A percentile compares a stretch with the other conserved stretches of the same genome.
These are phyloP conservation scores for Rhododendron henanense DNA, from an alignment of 148 eudicot species.

Conservation along the genomic window DNA sequence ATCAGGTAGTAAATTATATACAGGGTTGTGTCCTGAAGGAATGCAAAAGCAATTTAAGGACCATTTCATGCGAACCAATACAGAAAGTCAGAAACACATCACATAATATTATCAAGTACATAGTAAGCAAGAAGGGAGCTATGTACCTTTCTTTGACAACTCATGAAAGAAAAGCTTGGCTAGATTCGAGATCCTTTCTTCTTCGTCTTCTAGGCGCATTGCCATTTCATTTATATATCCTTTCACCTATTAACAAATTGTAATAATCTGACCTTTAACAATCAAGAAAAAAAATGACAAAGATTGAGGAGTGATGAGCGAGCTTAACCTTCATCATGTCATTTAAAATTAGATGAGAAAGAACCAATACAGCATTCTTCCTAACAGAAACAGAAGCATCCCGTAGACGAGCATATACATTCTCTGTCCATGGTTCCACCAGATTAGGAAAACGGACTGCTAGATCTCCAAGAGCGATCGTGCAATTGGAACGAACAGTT, in stretches of 20 bases:
- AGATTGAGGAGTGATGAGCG: not conserved
- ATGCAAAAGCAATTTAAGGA: constrained; percentile 11
- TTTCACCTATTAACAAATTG: constrained; percentile 57
- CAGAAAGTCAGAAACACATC: not conserved
- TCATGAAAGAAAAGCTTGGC: constrained; percentile 88
- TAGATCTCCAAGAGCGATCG: constrained; percentile 91
- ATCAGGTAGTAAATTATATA: constrained; percentile 94
- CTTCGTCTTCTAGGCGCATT: constrained; percentile 83
- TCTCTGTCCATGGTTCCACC: constrained; percentile 97
- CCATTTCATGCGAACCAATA: not conserved
- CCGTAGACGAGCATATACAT: constrained; percentile 82
- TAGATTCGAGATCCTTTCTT: constrained; percentile 86
- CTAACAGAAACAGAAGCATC: constrained; percentile 82
- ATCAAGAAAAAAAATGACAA: not conserved
- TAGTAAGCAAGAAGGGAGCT: not conserved
- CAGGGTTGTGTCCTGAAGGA: constrained; percentile 73
- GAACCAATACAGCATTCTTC: constrained; percentile 95
- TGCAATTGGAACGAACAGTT: constrained; percentile 93
- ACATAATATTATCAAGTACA: constrained; percentile 4
- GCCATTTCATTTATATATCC: constrained; percentile 95
- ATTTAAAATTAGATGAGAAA: constrained; percentile 93
- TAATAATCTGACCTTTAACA: constrained; percentile 8
- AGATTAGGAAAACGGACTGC: constrained; percentile 96
- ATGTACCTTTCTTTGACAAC: constrained; percentile 84
- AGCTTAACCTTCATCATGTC: constrained; percentile 96